Evolutionary conservation across 2,329 filamentous ascomycete species (phyloP).

Genomic region (Apiospora rasikravindrae): DNA sequence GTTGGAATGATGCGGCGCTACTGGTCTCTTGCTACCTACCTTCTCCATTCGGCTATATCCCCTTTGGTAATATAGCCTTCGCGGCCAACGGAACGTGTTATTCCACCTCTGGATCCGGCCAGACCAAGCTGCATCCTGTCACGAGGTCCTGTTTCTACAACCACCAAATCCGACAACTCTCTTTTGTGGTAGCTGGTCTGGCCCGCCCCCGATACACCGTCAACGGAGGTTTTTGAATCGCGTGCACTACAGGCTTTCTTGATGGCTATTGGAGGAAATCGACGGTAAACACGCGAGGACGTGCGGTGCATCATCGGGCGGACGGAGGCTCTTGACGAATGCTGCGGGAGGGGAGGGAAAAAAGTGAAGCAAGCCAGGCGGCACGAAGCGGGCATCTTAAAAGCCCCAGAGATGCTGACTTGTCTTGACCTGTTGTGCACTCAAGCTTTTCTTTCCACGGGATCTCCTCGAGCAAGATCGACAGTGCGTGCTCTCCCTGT

Average conservation of each 20-base stretch:
- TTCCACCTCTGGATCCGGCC: conserved; percentile 16
- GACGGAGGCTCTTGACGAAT: background rate
- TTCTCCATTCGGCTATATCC: conserved; percentile 14
- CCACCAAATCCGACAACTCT: background rate
- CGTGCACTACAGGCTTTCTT: background rate
- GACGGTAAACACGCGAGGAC: background rate
- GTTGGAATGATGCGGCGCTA: background rate
- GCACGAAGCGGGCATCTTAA: background rate
- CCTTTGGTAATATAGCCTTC: background rate
- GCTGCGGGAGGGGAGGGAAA: no score
- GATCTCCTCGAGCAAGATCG: no score
- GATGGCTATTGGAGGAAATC: background rate
- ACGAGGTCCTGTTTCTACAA: background rate
- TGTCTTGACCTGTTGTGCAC: background rate
- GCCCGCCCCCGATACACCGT: background rate
- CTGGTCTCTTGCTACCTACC: conserved; percentile 13
- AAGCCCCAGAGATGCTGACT: background rate
- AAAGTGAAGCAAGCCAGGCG: background rate
- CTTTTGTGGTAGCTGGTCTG: background rate
- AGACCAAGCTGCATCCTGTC: background rate
- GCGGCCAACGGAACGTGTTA: background rate
- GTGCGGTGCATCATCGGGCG: background rate
- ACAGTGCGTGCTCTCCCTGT: no score
- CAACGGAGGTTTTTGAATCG: background rate
- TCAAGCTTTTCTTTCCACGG: background rate